phyloP scores from a whole-genome alignment of 306 rosid genomes.

The Prunus mira region DNA sequence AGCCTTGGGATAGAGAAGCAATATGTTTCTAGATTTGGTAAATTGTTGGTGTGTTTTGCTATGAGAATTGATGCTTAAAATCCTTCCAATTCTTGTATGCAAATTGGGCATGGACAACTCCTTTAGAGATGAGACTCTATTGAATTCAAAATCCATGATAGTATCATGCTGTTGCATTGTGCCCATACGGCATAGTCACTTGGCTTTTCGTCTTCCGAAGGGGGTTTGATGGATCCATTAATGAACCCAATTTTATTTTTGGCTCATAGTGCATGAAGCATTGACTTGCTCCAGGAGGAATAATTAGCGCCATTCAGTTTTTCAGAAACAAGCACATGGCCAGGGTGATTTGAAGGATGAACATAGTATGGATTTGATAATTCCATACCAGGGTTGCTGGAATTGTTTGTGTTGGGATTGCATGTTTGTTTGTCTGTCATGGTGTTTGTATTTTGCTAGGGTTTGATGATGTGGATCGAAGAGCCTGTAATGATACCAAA shows the following conservation, averaged over 20 bases:
- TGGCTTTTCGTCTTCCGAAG: not conserved
- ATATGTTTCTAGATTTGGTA: slow-evolving; percentile 18
- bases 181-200: not conserved
- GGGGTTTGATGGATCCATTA: not conserved
- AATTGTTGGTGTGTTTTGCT: slow-evolving; percentile 17
- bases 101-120: slow-evolving; percentile 6
- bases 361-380: slow-evolving; percentile 6
- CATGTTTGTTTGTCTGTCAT: not conserved
- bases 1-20: not conserved
- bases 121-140: slow-evolving; percentile 15
- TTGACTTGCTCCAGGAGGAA: slow-evolving; percentile 16
- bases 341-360: slow-evolving; percentile 18
- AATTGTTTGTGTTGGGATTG: not conserved
- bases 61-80: slow-evolving; percentile 27
- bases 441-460: not conserved
- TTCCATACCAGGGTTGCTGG: not conserved
- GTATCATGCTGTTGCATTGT: not conserved
- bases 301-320: slow-evolving; percentile 15
- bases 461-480: not conserved
- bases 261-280: slow-evolving; percentile 16
- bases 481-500: not conserved
- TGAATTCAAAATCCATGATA: not conserved
- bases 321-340: not conserved
- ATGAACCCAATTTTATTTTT: not conserved
- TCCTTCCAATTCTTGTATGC: slow-evolving; percentile 4